A percentile compares a stretch with the other conserved stretches of the same genome.
phyloP scores from a whole-genome alignment of 805 yeast species.

The Metschnikowia henanensis region DNA sequence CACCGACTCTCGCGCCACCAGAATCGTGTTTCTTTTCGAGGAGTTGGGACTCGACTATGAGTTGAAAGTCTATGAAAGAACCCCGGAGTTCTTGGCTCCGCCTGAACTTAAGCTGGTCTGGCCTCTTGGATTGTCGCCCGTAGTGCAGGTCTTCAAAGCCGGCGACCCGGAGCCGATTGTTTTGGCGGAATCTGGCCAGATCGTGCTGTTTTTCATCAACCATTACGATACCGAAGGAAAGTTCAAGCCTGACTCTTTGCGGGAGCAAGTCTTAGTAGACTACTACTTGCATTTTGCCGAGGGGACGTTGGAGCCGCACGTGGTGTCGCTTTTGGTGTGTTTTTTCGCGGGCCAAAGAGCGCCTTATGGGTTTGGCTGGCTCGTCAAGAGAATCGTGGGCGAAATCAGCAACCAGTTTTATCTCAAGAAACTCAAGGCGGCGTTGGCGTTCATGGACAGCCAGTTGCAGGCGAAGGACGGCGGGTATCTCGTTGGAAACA shows the following conservation, averaged over 20 bases:
- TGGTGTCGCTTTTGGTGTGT: slow-evolving; percentile 26
- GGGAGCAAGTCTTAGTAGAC: slow-evolving; percentile 27
- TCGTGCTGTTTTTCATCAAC: slow-evolving; percentile 49
- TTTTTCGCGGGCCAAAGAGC: slow-evolving; percentile 25
- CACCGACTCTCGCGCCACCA: slow-evolving; percentile 34
- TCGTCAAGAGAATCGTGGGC: slow-evolving; percentile 25
- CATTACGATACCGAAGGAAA: slow-evolving; percentile 46
- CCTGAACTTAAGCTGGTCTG: slow-evolving; percentile 29
- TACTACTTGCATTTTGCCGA: slow-evolving; percentile 28
- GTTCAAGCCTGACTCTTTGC: slow-evolving; percentile 38
- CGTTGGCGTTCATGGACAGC: slow-evolving; percentile 30
- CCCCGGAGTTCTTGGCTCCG: slow-evolving; percentile 31
- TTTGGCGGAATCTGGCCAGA: slow-evolving; percentile 62
- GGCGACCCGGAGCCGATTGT: slow-evolving; percentile 18
- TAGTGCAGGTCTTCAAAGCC: slow-evolving; percentile 19
- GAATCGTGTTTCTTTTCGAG: slow-evolving; percentile 41
- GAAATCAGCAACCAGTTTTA: slow-evolving; percentile 28
- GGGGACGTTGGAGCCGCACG: slow-evolving; percentile 25
- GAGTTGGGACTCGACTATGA: slow-evolving; percentile 34
- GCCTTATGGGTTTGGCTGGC: slow-evolving; percentile 26
- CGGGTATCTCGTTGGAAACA: slow-evolving; percentile 39
- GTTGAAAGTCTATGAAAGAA: slow-evolving; percentile 30
- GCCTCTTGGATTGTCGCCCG: slow-evolving; percentile 40
- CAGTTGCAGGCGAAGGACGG: slow-evolving; percentile 30
- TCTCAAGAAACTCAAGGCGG: slow-evolving; percentile 23